These are phyloP conservation scores for Fistulinella cinereoalba DNA, from an alignment of 1,284 basidiomycete genomes.

Conservation along the genomic window DNA sequence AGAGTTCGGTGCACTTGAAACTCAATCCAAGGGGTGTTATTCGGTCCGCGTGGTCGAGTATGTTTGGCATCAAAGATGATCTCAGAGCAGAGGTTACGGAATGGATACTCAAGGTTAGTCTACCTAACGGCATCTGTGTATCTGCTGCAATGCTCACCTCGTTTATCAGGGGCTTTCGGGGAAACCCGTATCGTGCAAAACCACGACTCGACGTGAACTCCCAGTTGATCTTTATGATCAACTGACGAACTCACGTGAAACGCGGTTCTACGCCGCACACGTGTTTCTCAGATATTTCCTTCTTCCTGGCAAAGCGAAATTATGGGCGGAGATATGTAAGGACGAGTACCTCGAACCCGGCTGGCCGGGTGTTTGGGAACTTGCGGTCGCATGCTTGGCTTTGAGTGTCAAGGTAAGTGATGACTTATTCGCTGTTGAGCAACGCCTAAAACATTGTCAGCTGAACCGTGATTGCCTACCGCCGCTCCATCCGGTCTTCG, in stretches of 20 bases:
- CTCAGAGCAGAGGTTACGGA: conserved; percentile 35
- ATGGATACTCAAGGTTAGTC: conserved; percentile 45
- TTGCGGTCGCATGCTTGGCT: conserved; percentile 53
- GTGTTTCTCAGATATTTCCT: conserved; percentile 54
- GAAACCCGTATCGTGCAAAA: conserved; percentile 5
- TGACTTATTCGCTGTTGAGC: background rate
- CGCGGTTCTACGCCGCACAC: conserved; percentile 58
- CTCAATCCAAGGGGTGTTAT: background rate
- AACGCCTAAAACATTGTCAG: conserved; percentile 29
- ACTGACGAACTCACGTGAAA: conserved; percentile 49
- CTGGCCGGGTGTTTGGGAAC: conserved; percentile 46
- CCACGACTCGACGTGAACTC: background rate
- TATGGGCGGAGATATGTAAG: conserved; percentile 11
- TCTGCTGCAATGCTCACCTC: background rate
- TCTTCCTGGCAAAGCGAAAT: conserved; percentile 10
- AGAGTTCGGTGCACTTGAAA: background rate
- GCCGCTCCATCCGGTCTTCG: conserved; percentile 51
- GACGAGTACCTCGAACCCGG: background rate
- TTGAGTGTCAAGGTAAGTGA: conserved; percentile 53
- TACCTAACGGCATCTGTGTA: background rate
- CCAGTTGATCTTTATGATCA: conserved; percentile 49
- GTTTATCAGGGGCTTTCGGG: conserved; percentile 23
- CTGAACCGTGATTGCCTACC: conserved; percentile 60
- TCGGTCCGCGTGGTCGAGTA: conserved; percentile 13
- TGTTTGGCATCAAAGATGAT: conserved; percentile 28